phyloP scores from a whole-genome alignment of 2,329 filamentous ascomycete genomes.

The Alternaria tenuissima region DNA sequence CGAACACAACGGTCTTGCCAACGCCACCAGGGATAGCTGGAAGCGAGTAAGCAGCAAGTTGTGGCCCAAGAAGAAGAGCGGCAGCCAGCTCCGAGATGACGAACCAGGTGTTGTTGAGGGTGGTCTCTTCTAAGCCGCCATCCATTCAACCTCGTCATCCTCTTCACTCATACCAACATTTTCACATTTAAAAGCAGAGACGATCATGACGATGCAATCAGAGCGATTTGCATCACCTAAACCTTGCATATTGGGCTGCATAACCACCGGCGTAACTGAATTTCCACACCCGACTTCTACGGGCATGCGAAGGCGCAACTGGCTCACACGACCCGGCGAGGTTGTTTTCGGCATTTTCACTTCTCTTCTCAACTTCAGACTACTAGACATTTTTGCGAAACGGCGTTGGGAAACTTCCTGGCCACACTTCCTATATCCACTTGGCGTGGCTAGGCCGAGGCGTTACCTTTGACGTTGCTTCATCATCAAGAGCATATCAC shows the following conservation, averaged over 20 bases:
- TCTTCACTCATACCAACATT: conserved; percentile 5
- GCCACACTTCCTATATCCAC: conserved; percentile 26
- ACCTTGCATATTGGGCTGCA: conserved; percentile 47
- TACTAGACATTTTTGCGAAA: conserved; percentile 30
- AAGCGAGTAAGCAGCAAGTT: conserved; percentile 53
- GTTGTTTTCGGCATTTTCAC: conserved; percentile 27
- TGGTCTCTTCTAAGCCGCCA: conserved; percentile 39
- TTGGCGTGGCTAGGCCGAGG: conserved; percentile 12
- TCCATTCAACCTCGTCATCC: neutral
- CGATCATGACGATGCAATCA: conserved; percentile 45
- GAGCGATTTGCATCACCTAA: conserved; percentile 42
- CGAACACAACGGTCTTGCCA: conserved; percentile 49
- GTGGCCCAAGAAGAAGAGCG: conserved; percentile 52
- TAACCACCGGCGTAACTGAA: conserved; percentile 41
- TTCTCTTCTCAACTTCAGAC: conserved; percentile 9
- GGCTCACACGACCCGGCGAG: conserved; percentile 40
- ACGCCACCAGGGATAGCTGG: conserved; percentile 50
- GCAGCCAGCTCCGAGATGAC: conserved; percentile 47
- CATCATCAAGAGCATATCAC: conserved; percentile 28
- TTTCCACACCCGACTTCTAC: conserved; percentile 23
- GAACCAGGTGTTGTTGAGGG: conserved; percentile 48
- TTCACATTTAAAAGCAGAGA: conserved; percentile 27
- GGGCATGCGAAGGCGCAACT: conserved; percentile 42
- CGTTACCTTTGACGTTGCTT: conserved; percentile 13
- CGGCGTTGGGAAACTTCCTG: conserved; percentile 35